Evolutionary conservation across 2,329 filamentous ascomycete species (phyloP).

Genomic region (Colletotrichum simmondsii): DNA sequence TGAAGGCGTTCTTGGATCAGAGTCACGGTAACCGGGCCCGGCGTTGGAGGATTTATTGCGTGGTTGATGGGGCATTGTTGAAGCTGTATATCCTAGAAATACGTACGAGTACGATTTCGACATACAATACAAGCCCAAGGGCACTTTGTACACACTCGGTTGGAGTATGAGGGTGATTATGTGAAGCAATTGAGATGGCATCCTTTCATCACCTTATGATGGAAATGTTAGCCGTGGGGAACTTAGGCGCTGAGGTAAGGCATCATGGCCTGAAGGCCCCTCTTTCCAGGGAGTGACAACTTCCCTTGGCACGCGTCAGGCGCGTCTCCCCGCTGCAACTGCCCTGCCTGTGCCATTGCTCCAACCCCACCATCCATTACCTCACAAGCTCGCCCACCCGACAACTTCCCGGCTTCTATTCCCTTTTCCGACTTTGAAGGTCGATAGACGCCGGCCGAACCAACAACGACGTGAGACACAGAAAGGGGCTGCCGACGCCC

Average conservation of each 20-base stretch:
- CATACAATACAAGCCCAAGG: conserved; percentile 31
- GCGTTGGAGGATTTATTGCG: conserved; percentile 29
- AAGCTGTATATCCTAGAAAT: conserved; percentile 37
- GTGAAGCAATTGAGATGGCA: neutral
- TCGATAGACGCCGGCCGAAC: neutral
- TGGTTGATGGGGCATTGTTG: conserved; percentile 23
- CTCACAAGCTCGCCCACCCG: no score
- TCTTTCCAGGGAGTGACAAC: neutral
- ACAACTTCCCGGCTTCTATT: neutral
- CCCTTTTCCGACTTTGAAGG: neutral
- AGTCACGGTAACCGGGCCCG: conserved; percentile 7
- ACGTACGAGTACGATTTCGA: conserved; percentile 35
- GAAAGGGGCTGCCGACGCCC: neutral
- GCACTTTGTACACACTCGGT: conserved; percentile 2
- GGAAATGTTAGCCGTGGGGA: no score
- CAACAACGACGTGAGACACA: neutral
- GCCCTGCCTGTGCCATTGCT: neutral
- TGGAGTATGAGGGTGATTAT: neutral
- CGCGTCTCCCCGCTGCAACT: neutral
- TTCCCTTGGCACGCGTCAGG: neutral
- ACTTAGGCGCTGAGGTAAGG: neutral
- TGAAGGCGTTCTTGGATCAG: conserved; percentile 28
- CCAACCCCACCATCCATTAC: neutral
- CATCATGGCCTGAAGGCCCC: neutral
- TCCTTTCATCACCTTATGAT: no score